Evolutionary conservation across 169 alveolate species (phyloP).

Genomic region (Plasmodium gonderi): DNA sequence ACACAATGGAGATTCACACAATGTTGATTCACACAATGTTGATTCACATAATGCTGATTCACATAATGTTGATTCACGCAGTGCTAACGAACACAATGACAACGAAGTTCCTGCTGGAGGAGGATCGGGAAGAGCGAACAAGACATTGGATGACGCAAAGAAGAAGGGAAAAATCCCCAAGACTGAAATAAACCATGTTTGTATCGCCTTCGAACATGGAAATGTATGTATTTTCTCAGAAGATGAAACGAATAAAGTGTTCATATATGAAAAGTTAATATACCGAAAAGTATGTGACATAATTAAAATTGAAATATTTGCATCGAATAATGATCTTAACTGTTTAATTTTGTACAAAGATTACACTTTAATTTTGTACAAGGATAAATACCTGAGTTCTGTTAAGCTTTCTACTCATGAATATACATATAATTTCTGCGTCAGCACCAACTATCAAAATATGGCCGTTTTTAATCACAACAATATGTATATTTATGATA

Average conservation of each 20-base stretch:
- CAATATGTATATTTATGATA: slow-evolving; percentile 49
- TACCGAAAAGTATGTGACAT: slow-evolving; percentile 73
- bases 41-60: too few relatives aligned
- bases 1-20: background rate
- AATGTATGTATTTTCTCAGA: slow-evolving; percentile 69
- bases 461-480: slow-evolving; percentile 61
- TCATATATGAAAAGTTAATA: slow-evolving; percentile 57
- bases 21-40: background rate
- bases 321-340: slow-evolving; percentile 5
- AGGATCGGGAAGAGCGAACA: background rate
- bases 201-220: slow-evolving; percentile 75
- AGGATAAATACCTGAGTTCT: slow-evolving; percentile 27
- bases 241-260: slow-evolving; percentile 29
- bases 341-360: slow-evolving; percentile 60
- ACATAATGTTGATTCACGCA: too few relatives aligned
- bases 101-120: background rate
- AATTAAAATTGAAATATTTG: slow-evolving; percentile 41
- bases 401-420: slow-evolving; percentile 48
- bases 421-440: slow-evolving; percentile 64
- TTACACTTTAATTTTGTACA: slow-evolving; percentile 36
- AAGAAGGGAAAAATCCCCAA: background rate
- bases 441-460: slow-evolving; percentile 65
- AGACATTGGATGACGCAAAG: background rate
- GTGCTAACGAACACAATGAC: background rate
- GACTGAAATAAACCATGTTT: slow-evolving; percentile 18